These are phyloP conservation scores for Pythium angustatum DNA, from an alignment of 352 stramenopile genomes.

Conservation along the genomic window DNA sequence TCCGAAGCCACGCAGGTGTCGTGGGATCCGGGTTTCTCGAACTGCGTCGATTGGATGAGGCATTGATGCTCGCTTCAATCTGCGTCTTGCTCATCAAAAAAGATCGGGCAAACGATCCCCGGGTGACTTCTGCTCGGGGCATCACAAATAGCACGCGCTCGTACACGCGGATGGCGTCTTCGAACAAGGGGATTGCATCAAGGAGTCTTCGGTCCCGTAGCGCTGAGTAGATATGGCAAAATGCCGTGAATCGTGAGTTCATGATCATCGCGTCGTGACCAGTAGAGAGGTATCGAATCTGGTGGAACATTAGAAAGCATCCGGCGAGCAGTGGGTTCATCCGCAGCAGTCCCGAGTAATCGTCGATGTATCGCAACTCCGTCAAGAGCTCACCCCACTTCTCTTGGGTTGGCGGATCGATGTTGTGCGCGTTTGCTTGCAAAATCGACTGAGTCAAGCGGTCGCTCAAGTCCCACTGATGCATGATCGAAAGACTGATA, in stretches of 20 bases:
- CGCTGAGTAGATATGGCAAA: conserved; percentile 7
- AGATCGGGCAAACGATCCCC: conserved; percentile 29
- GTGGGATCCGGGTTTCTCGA: conserved; percentile 28
- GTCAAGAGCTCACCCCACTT: not conserved
- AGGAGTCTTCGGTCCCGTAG: conserved; percentile 13
- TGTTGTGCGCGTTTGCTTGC: no score
- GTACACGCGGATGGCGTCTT: conserved; percentile 31
- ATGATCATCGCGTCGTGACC: not conserved
- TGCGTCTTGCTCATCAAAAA: no score
- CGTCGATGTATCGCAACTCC: not conserved
- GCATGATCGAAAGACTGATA: conserved; percentile 31
- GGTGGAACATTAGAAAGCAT: not conserved
- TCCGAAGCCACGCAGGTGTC: conserved; percentile 10
- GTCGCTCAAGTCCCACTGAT: conserved; percentile 25
- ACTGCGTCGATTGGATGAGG: not conserved
- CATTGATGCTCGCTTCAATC: no score
- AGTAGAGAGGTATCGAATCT: not conserved
- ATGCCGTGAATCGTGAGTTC: not conserved
- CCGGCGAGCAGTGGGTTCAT: not conserved
- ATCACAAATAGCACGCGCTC: conserved; percentile 35
- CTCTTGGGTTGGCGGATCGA: no score
- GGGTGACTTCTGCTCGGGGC: conserved; percentile 23
- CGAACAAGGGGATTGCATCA: conserved; percentile 30
- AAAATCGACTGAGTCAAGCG: conserved; percentile 20
- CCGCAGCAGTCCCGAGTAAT: not conserved